Evolutionary conservation across 2,329 filamentous ascomycete genomes (phyloP).

Genomic region (Neospermospora avenae): DNA sequence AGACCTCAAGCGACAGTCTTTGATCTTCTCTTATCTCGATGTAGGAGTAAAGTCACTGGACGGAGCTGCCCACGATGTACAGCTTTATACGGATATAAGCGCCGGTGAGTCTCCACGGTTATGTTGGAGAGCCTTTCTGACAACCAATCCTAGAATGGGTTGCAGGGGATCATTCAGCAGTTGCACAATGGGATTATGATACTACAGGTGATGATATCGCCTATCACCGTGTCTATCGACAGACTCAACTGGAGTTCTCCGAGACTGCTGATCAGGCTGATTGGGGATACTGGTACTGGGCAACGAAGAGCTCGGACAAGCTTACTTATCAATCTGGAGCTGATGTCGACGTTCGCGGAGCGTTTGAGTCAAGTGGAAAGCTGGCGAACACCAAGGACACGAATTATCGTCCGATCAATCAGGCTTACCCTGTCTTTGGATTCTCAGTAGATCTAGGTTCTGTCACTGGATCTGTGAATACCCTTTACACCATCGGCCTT

Average conservation of each 20-base stretch:
- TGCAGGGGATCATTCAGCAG: conserved; percentile 54
- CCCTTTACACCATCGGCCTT: conserved; percentile 72
- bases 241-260: conserved; percentile 60
- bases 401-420: conserved; percentile 63
- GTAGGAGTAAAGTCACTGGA: conserved; percentile 62
- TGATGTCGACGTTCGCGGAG: conserved; percentile 61
- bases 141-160: conserved; percentile 59
- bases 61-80: conserved; percentile 58
- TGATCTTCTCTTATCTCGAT: conserved; percentile 68
- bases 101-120: conserved; percentile 47
- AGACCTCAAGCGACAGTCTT: conserved; percentile 64
- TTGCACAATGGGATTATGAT: conserved; percentile 61
- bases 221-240: conserved; percentile 62
- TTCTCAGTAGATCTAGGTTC: conserved; percentile 59
- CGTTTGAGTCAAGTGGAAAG: conserved; percentile 61
- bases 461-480: conserved; percentile 37
- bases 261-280: conserved; percentile 70
- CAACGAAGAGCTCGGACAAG: conserved; percentile 54
- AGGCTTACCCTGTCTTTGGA: conserved; percentile 77
- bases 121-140: not conserved
- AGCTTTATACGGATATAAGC: conserved; percentile 71
- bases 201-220: conserved; percentile 46
- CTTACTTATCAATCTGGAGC: conserved; percentile 68
- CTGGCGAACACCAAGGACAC: conserved; percentile 63
- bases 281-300: conserved; percentile 80